Conservation (phyloP, 2,329 filamentous ascomycete genomes). For the Aspergillus luchuensis region DNA sequence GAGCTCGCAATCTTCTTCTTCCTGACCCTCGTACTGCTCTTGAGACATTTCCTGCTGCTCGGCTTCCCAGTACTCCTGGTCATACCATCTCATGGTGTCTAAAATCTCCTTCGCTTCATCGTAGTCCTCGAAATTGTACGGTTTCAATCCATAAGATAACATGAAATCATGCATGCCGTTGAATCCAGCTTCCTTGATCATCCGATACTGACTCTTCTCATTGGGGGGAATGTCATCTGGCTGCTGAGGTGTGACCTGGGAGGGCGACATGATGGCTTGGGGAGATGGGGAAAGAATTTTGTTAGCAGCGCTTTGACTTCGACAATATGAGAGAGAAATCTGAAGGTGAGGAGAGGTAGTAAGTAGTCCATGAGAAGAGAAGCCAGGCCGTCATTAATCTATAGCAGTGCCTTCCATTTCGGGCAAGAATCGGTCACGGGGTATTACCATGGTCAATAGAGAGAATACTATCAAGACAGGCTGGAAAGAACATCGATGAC, state of each 20-base stretch:
- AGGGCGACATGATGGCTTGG: not conserved
- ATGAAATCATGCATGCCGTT: conserved; percentile 12
- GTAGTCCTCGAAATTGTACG: not conserved
- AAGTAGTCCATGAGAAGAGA: not conserved
- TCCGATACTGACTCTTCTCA: conserved; percentile 5
- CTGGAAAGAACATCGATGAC: too few relatives aligned
- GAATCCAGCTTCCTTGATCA: conserved; percentile 12
- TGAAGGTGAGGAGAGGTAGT: not conserved
- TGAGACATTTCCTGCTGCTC: not conserved
- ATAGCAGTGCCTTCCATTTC: too few relatives aligned
- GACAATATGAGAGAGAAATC: not conserved
- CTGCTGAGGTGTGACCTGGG: not conserved
- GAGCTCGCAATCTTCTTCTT: not conserved
- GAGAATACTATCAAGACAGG: too few relatives aligned
- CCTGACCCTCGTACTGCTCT: not conserved
- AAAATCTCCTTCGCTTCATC: conserved; percentile 10
- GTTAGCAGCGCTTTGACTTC: not conserved
- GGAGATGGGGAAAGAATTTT: not conserved
- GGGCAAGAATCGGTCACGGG: too few relatives aligned
- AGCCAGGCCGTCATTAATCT: not conserved
- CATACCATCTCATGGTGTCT: not conserved
- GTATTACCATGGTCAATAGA: too few relatives aligned
- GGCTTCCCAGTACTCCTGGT: conserved; percentile 4
- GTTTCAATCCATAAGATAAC: conserved; percentile 9
- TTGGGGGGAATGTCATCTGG: conserved; percentile 1